These are phyloP conservation scores for Nothomitra cinnamomea DNA, from an alignment of 2,329 filamentous ascomycete genomes.

Conservation along the genomic window DNA sequence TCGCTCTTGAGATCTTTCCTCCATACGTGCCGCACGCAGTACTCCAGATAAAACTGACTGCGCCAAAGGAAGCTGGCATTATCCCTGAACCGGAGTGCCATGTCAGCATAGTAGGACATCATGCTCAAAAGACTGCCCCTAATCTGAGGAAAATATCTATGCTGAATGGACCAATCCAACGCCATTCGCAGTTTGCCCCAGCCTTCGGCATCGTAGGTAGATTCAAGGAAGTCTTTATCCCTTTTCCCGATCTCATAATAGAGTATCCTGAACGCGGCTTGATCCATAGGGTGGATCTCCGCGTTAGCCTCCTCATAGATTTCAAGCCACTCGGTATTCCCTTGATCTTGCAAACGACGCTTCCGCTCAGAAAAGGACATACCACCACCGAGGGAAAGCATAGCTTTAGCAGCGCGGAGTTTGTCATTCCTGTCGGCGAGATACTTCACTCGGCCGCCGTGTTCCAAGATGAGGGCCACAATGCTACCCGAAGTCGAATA, in stretches of 20 bases:
- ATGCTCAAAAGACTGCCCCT: not conserved
- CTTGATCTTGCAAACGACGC: too few species aligned
- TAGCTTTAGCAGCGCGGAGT: too few species aligned
- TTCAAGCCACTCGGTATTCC: too few species aligned
- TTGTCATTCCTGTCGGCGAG: not conserved
- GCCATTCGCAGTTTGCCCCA: not conserved
- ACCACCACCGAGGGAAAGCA: too few species aligned
- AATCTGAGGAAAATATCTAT: not conserved
- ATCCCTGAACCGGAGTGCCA: not conserved
- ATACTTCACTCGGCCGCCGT: not conserved
- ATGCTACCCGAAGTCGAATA: not conserved
- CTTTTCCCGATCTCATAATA: too few species aligned
- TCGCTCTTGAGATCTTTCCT: not conserved
- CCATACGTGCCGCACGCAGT: not conserved
- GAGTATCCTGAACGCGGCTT: too few species aligned
- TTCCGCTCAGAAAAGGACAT: too few species aligned
- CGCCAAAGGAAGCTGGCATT: not conserved
- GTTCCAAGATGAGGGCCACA: not conserved
- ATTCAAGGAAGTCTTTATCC: too few species aligned
- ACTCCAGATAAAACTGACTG: not conserved
- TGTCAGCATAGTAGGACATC: not conserved
- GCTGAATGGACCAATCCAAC: not conserved
- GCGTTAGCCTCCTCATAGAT: too few species aligned
- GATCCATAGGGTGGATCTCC: too few species aligned
- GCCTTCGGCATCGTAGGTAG: too few species aligned